These are phyloP conservation scores for Fraxinus pennsylvanica DNA, from an alignment of 257 asterid species.

Conservation along the genomic window DNA sequence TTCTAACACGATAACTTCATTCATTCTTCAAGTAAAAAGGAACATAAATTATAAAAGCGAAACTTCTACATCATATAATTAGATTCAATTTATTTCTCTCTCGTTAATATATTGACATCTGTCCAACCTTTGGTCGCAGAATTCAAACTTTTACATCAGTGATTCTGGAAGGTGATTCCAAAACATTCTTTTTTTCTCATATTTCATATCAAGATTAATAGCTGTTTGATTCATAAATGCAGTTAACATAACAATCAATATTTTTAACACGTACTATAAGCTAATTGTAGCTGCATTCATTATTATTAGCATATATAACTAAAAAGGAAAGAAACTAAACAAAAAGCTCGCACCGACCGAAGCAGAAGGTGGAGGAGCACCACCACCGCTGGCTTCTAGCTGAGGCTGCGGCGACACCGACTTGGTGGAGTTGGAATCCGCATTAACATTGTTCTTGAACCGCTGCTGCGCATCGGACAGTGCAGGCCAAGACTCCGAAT, in stretches of 20 bases:
- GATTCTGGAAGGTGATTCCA: not conserved
- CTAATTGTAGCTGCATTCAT: conserved; percentile 19
- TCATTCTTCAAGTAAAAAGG: not conserved
- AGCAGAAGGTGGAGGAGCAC: conserved; percentile 37
- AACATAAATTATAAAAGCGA: not conserved
- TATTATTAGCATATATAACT: not conserved
- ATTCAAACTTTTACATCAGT: conserved; percentile 3
- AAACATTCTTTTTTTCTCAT: not conserved
- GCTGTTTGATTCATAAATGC: not conserved
- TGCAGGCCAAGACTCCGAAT: conserved; percentile 85
- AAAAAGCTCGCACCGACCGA: conserved; percentile 35
- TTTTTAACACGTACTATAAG: not conserved
- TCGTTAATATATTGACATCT: not conserved
- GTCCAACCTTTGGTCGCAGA: conserved; percentile 7
- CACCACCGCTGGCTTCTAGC: conserved; percentile 22
- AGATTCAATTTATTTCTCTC: not conserved
- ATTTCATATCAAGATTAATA: not conserved
- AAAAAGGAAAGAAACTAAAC: not conserved
- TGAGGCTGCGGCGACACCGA: conserved; percentile 36
- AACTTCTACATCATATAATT: conserved; percentile 3
- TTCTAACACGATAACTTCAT: not conserved
- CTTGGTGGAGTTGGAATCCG: conserved; percentile 31
- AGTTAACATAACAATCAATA: conserved; percentile 17
- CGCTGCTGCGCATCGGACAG: conserved; percentile 65
- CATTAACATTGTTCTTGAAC: conserved; percentile 34